A percentile compares a stretch with the other conserved stretches of the same genome.
Conservation (phyloP, 345 rosid genomes). For the Syzygium aqueum region DNA sequence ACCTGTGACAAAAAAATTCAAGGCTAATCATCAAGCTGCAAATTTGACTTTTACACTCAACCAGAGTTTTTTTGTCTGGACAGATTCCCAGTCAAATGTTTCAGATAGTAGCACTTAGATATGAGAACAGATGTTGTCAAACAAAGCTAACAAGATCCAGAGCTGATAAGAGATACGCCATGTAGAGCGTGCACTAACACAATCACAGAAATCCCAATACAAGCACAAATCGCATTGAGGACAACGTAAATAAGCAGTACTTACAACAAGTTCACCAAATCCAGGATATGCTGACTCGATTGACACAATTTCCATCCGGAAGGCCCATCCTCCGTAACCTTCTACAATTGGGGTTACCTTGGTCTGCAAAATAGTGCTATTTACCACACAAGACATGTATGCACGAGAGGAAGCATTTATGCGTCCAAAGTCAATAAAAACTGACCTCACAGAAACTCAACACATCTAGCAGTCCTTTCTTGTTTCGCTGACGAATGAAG, state of each 20-base stretch:
- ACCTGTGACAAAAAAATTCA: conserved; percentile 41
- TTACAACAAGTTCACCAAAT: conserved; percentile 91
- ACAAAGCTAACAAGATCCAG: not conserved
- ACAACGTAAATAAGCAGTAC: conserved; percentile 9
- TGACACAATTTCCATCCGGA: conserved; percentile 89
- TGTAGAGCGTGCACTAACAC: not conserved
- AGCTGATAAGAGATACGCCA: not conserved
- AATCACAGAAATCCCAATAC: no score
- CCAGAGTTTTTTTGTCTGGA: not conserved
- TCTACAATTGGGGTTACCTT: conserved; percentile 94
- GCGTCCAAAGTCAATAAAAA: not conserved
- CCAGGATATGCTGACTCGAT: conserved; percentile 98
- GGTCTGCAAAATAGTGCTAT: conserved; percentile 43
- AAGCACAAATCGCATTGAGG: not conserved
- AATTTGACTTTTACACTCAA: not conserved
- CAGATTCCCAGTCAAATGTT: not conserved
- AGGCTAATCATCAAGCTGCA: not conserved
- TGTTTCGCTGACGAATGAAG: conserved; percentile 70
- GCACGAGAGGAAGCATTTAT: not conserved
- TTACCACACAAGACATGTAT: not conserved
- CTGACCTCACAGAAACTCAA: conserved; percentile 96
- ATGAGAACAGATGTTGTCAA: not conserved
- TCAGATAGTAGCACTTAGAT: not conserved
- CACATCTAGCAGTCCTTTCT: conserved; percentile 72
- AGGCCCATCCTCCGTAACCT: conserved; percentile 99